Base-by-base conservation (phyloP, 805 yeast species). In the Phaffomyces opuntiae region DNA sequence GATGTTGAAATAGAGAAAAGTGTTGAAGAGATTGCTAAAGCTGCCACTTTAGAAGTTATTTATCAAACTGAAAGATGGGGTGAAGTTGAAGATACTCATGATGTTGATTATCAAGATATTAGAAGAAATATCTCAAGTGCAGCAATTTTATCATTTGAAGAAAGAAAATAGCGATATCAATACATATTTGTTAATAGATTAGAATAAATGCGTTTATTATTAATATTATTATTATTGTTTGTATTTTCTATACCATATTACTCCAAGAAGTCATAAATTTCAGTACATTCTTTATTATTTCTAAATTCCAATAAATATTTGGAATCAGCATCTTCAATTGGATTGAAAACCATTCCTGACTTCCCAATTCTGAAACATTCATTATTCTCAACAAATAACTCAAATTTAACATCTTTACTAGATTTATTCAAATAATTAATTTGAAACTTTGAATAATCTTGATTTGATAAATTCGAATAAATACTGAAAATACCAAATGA, bases 51-150 rank as follows among this genome's bases (percentile, higher is more conserved):
- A 56, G 99, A 93, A 60, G 81, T 82, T 13, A 80, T 83, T 32
- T 78, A 77, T 65, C 99, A 93, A 66, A 86, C 95, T 33, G 80
- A 79, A 21, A 76, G 81, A 59, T 93, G 99, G 99, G 99, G 99
- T 31, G 97, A 91, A 65, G 98, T 91, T 24, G 98, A 93, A 67
- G 99, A 93, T 60, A 88, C 98, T 3, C 99, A 93, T 61, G 99
- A 93, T 63, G 97, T 93, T n/a, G 95, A 87, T 57, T 83, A 84
- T 63, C 95, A 82, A 36, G 97, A 93, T 55, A 74, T 95, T 56
- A 73, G 87, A 57, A 80, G 97, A 64, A 80, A 81, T 57, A 74
- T 93, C 40, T 81, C 91, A 33, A 77, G 88, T 53, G 90, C 96
- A 27, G 84, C 90, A 5, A 62, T 85, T 36, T 60, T 80, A 17